These are phyloP conservation scores for Ajuga reptans DNA, from an alignment of 305 asterid species.

Conservation along the genomic window DNA sequence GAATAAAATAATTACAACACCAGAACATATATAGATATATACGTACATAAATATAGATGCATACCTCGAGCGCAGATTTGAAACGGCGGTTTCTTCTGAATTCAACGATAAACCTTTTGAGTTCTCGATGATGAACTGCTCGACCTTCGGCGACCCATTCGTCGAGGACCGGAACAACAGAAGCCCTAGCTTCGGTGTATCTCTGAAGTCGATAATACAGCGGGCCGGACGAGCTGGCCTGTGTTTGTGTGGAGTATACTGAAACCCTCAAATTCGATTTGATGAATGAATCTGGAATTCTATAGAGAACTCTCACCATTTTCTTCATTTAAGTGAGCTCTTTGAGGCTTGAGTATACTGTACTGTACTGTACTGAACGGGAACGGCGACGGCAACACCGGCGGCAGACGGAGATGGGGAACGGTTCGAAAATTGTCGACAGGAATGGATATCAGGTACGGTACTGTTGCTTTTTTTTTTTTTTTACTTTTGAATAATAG, in stretches of 20 bases:
- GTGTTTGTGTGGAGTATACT: conserved; percentile 11
- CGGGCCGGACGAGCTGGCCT: neutral
- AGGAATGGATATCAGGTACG: too few relatives aligned
- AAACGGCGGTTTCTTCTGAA: neutral
- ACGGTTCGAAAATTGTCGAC: too few relatives aligned
- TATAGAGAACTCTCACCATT: neutral
- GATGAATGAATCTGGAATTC: neutral
- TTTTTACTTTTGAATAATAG: too few relatives aligned
- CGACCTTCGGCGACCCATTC: conserved; percentile 22
- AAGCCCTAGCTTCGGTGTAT: neutral
- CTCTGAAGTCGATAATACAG: conserved; percentile 15
- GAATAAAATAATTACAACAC: neutral
- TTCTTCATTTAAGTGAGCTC: neutral
- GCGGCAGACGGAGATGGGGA: too few relatives aligned
- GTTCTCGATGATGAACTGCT: neutral
- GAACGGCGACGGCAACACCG: too few relatives aligned
- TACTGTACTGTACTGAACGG: too few relatives aligned
- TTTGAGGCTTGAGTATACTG: too few relatives aligned
- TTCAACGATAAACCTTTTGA: conserved; percentile 4
- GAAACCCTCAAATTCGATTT: conserved; percentile 4
- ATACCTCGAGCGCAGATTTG: conserved; percentile 29
- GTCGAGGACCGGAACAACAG: conserved; percentile 22
- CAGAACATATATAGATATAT: neutral
- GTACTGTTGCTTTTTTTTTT: too few relatives aligned
- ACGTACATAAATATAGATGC: neutral